Percentiles rank a stretch among this genome's conserved stretches.
Evolutionary conservation across 1,284 basidiomycete species (phyloP).

Genomic region (Inonotus hispidus): DNA sequence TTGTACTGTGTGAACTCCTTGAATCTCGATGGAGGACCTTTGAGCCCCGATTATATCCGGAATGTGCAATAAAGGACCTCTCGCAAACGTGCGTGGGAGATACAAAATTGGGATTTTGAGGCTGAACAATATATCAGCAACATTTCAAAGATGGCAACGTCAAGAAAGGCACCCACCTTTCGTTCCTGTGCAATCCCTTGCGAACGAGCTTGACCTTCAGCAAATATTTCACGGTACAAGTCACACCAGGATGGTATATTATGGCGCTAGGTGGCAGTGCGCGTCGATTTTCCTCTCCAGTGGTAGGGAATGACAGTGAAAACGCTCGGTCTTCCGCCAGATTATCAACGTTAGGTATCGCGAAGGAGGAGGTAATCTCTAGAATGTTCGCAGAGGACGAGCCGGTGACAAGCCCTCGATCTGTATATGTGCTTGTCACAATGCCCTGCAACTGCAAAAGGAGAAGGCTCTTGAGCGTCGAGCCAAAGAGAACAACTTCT

Average conservation of each 20-base stretch:
- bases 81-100: conserved; percentile 20
- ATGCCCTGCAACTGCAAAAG: conserved; percentile 35
- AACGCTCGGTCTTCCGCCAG: conserved; percentile 33
- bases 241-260: conserved; percentile 32
- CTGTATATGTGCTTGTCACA: conserved; percentile 32
- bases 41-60: neutral
- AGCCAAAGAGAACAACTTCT: neutral
- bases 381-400: conserved; percentile 25
- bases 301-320: conserved; percentile 35
- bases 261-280: conserved; percentile 38
- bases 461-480: neutral
- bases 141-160: neutral
- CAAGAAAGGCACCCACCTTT: conserved; percentile 33
- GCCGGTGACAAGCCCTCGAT: conserved; percentile 27
- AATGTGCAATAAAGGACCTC: conserved; percentile 1
- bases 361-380: conserved; percentile 29
- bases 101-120: conserved; percentile 19
- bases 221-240: conserved; percentile 36
- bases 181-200: conserved; percentile 36
- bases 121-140: conserved; percentile 7
- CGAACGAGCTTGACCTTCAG: conserved; percentile 37
- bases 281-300: conserved; percentile 26
- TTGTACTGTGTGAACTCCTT: neutral
- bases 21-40: neutral
- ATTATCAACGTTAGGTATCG: conserved; percentile 23